A percentile compares a stretch with the other conserved stretches of the same genome.
These are phyloP conservation scores for Lodderomyces elongisporus DNA, from an alignment of 1,139 yeast species.

Conservation along the genomic window DNA sequence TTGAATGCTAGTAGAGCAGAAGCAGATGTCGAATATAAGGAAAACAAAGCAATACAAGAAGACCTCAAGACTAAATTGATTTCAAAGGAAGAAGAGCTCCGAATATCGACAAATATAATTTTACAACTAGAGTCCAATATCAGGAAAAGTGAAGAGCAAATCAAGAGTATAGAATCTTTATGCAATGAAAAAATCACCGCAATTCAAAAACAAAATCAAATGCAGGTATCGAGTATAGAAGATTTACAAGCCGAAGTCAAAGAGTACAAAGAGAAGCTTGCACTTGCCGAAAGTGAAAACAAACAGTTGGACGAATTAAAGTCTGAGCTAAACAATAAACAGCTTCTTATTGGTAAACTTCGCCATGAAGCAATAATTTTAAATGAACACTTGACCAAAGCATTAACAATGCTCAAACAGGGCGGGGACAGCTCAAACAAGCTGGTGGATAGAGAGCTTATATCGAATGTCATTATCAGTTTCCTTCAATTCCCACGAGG, in stretches of 20 bases:
- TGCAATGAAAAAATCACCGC: constrained; percentile 12
- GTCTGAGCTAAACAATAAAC: constrained; percentile 59
- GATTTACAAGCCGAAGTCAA: constrained; percentile 9
- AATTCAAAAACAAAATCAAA: constrained; percentile 5
- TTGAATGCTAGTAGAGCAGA: constrained; percentile 45
- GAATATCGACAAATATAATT: constrained; percentile 9
- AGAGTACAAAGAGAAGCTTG: constrained; percentile 4
- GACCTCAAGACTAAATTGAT: constrained; percentile 40
- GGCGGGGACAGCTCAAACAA: constrained; percentile 58
- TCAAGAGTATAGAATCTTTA: not conserved
- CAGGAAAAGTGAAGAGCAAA: constrained; percentile 4
- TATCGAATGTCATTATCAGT: constrained; percentile 79
- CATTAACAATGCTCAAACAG: constrained; percentile 72
- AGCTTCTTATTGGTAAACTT: constrained; percentile 76
- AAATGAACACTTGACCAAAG: constrained; percentile 91
- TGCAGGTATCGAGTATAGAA: constrained; percentile 6
- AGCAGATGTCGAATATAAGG: constrained; percentile 39
- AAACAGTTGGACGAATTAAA: constrained; percentile 19
- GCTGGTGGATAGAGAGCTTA: constrained; percentile 78
- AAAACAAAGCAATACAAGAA: constrained; percentile 37
- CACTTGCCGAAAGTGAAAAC: constrained; percentile 8
- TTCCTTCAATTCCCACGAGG: constrained; percentile 87
- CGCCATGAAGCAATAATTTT: constrained; percentile 94
- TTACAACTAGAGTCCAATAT: constrained; percentile 7
- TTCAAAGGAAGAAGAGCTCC: constrained; percentile 15